These are phyloP conservation scores for Beta lomatogona DNA, from an alignment of 179 eudicot genomes.

Conservation along the genomic window DNA sequence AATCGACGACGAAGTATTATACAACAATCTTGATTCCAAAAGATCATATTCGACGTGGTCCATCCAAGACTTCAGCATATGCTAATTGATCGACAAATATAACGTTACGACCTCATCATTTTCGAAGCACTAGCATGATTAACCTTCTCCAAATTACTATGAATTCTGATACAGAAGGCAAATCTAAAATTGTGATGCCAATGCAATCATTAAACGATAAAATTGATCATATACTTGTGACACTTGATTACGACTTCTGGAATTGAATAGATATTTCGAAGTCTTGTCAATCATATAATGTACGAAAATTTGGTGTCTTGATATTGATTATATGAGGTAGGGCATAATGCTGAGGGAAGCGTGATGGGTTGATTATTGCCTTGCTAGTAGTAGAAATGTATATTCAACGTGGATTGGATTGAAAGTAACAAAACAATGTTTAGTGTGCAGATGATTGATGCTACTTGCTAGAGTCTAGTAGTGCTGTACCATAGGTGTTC, in stretches of 20 bases:
- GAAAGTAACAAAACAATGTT: constrained; percentile 21
- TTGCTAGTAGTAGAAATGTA: background rate
- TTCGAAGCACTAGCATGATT: too few species aligned
- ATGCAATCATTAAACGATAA: too few species aligned
- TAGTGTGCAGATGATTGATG: constrained; percentile 12
- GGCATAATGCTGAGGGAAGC: constrained; percentile 9
- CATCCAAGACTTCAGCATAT: too few species aligned
- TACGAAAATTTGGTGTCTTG: background rate
- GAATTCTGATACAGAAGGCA: too few species aligned
- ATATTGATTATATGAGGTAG: constrained; percentile 3
- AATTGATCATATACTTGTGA: background rate
- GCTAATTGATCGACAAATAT: too few species aligned
- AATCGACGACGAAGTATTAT: too few species aligned
- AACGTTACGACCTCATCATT: too few species aligned
- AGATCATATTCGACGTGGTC: too few species aligned
- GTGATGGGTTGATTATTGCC: constrained; percentile 9
- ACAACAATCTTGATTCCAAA: too few species aligned
- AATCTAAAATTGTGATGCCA: too few species aligned
- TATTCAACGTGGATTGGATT: constrained; percentile 19
- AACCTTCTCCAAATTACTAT: too few species aligned
- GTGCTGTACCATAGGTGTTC: background rate
- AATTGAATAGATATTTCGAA: background rate
- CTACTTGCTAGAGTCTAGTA: background rate
- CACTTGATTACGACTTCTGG: background rate
- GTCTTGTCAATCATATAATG: constrained; percentile 2